Percentiles rank a stretch among this genome's conserved stretches.
Evolutionary conservation across 2,329 filamentous ascomycete species (phyloP).

Genomic region (Fusarium tricinctum): DNA sequence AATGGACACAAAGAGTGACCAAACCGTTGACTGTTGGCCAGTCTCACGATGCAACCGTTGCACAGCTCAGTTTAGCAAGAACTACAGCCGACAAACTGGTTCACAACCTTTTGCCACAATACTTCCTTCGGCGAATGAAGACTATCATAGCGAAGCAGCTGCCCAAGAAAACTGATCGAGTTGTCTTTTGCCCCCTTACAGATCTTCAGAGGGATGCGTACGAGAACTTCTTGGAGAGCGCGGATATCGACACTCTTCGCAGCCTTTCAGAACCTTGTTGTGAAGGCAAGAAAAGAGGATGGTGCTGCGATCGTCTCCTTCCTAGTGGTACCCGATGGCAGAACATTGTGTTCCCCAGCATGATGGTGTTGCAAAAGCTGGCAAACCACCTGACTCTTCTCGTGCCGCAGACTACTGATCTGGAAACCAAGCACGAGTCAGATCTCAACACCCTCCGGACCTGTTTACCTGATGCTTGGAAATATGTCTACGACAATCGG

Average conservation of each 20-base stretch:
- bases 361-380: constrained; percentile 86
- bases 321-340: constrained; percentile 78
- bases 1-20: constrained; percentile 85
- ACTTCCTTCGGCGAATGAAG: constrained; percentile 95
- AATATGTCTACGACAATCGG: constrained; percentile 77
- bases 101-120: constrained; percentile 86
- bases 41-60: constrained; percentile 88
- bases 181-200: constrained; percentile 95
- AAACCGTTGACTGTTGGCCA: constrained; percentile 88
- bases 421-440: constrained; percentile 79
- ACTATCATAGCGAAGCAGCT: constrained; percentile 90
- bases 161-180: constrained; percentile 92
- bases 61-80: constrained; percentile 84
- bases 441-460: constrained; percentile 80
- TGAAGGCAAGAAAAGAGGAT: constrained; percentile 76
- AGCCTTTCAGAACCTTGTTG: constrained; percentile 76
- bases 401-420: constrained; percentile 76
- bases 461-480: constrained; percentile 82
- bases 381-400: constrained; percentile 93
- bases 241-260: constrained; percentile 77
- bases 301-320: constrained; percentile 79
- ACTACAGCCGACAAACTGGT: constrained; percentile 88
- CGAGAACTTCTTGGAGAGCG: constrained; percentile 79
- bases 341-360: constrained; percentile 85
- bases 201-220: constrained; percentile 86